phyloP scores from a whole-genome alignment of 2,329 filamentous ascomycete genomes.

The Zasmidium cellare region DNA sequence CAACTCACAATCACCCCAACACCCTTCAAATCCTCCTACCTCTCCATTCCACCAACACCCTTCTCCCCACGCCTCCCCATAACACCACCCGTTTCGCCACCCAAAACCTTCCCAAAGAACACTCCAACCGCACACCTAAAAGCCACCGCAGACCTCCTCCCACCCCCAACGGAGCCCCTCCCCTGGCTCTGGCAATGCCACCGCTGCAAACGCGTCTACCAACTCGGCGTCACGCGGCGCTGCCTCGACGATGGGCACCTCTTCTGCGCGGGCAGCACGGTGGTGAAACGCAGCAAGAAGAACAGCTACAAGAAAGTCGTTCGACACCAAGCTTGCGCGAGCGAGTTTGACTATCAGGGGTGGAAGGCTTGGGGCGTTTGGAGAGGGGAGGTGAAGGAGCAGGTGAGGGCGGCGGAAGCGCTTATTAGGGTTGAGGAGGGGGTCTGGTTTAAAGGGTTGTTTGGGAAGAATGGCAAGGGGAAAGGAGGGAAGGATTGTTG shows the following conservation, averaged over 20 bases:
- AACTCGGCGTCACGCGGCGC: constrained; percentile 51
- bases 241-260: constrained; percentile 56
- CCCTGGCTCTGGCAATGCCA: constrained; percentile 58
- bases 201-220: constrained; percentile 49
- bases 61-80: constrained; percentile 37
- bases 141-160: constrained; percentile 16
- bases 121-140: constrained; percentile 13
- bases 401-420: constrained; percentile 25
- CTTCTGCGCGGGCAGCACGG: constrained; percentile 53
- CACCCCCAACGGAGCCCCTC: constrained; percentile 36
- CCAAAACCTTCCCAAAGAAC: not conserved
- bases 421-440: constrained; percentile 14
- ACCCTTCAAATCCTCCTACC: constrained; percentile 45
- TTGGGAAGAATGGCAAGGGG: constrained; percentile 9
- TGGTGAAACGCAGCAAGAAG: constrained; percentile 36
- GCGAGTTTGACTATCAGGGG: constrained; percentile 55
- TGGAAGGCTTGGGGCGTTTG: constrained; percentile 52
- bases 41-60: constrained; percentile 46
- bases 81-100: constrained; percentile 14
- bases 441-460: constrained; percentile 20
- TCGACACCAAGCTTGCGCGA: constrained; percentile 45
- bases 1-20: constrained; percentile 37
- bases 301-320: constrained; percentile 30
- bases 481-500: constrained; percentile 41
- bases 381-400: constrained; percentile 33